Base-by-base conservation (phyloP, 225 moss, liverwort and hornwort genomes). In the Physcomitrellopsis africana region DNA sequence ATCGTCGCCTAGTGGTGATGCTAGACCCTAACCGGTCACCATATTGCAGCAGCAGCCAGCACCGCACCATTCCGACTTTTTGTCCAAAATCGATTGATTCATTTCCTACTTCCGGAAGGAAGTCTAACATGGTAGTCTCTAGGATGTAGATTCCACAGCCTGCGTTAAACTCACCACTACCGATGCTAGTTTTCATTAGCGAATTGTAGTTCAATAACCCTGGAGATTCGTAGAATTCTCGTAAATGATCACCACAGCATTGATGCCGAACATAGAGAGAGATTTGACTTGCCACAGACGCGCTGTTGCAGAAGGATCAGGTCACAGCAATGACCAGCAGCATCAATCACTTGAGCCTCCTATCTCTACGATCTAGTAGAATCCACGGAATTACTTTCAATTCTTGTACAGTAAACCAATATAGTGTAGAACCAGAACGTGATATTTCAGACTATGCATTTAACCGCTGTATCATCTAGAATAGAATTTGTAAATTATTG, bases 11-110 rank as follows among this genome's bases (percentile, higher is more conserved):
- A 1, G 32, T 2, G 32, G 32, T 37, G 32, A 37, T 37, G 32
- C 32, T 37, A 4, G 32, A 37, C 32, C 32, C 4, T 4, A 37
- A 2, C 32, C 3, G 32, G 32, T 37, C 32, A 37, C 32, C 32
- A 37, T 4, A 1, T 37, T 37, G 32, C 32, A 37, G 32, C 29
- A 29, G 29, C 32, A 37, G 32, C 32, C 7, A 83, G 70, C 18
- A 74, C 32, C 72, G 75, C 75, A 69, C 78, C 83, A 75, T 86
- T 86, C 83, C 83, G 78, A 80, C 54, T 72, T 74, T n/a, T 67
- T 37, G 64, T 63, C 41, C 49, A 14, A 14, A 3, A 3, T 49
- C 19, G 20, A 73, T 85, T 61, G 63, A 56, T 74, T 60, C 51
- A 45, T 57, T 76, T 74, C 73, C 51, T 80, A 75, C 53, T 76